Conservation (phyloP, 768 basidiomycete species). For the Boletellus ananiceps region DNA sequence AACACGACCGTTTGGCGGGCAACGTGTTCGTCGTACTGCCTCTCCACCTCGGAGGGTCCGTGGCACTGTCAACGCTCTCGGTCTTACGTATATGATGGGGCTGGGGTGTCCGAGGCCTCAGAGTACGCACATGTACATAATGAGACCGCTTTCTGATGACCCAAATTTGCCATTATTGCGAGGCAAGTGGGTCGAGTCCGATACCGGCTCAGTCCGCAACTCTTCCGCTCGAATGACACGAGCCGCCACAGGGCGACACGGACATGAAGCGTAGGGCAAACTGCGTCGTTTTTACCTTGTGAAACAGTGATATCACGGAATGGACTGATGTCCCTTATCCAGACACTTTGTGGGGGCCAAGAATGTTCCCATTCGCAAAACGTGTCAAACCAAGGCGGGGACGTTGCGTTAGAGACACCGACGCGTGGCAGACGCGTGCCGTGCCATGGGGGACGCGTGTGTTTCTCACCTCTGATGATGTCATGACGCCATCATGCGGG, state of each 20-base stretch:
- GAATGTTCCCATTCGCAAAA: neutral
- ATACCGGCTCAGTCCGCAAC: neutral
- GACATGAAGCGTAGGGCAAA: slow-evolving; percentile 8
- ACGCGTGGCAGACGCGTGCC: slow-evolving; percentile 26
- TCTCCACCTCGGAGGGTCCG: slow-evolving; percentile 13
- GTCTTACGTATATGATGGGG: slow-evolving; percentile 4
- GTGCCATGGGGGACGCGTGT: slow-evolving; percentile 27
- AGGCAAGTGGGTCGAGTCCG: neutral
- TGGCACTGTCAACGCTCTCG: neutral
- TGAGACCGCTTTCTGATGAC: no score
- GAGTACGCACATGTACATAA: no score
- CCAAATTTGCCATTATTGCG: neutral
- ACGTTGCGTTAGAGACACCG: slow-evolving; percentile 6
- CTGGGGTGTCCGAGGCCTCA: slow-evolving; percentile 7
- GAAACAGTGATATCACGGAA: slow-evolving; percentile 4
- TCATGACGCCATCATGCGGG: slow-evolving; percentile 15
- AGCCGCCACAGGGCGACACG: slow-evolving; percentile 1
- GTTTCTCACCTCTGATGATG: slow-evolving; percentile 11
- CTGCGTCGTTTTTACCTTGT: neutral
- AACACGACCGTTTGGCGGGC: neutral
- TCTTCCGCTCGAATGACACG: neutral
- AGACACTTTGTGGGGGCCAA: slow-evolving; percentile 2
- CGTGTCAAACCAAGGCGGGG: neutral
- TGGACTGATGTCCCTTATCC: slow-evolving; percentile 1
- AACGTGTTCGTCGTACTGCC: slow-evolving; percentile 24